These are phyloP conservation scores for Coemansia sp. DNA, from an alignment of 192 early-diverging fungal genomes.

Conservation along the genomic window DNA sequence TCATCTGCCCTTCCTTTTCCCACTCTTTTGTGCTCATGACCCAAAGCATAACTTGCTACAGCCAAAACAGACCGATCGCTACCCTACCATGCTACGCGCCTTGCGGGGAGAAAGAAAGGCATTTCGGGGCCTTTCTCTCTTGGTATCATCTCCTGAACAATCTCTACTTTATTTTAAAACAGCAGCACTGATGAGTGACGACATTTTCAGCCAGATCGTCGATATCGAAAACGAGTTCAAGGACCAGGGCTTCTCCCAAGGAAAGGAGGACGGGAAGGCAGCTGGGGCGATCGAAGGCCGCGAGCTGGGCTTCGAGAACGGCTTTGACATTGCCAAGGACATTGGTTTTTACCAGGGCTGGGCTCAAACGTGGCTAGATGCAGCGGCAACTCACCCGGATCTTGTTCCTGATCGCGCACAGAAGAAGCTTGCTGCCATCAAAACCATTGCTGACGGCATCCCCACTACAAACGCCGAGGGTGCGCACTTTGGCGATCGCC, in stretches of 20 bases:
- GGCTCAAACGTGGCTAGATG: conserved; percentile 41
- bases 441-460: conserved; percentile 17
- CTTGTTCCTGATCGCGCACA: conserved; percentile 27
- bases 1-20: not conserved
- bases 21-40: not conserved
- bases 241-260: conserved; percentile 29
- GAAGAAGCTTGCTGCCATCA: conserved; percentile 38
- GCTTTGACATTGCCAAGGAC: conserved; percentile 43
- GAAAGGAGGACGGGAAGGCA: conserved; percentile 26
- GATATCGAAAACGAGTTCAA: conserved; percentile 42
- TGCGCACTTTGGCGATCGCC: conserved; percentile 34
- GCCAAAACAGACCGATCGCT: too few relatives aligned
- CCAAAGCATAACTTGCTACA: not conserved
- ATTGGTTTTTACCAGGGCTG: conserved; percentile 52
- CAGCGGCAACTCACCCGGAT: conserved; percentile 19
- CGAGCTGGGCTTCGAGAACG: conserved; percentile 47
- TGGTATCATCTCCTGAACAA: too few relatives aligned
- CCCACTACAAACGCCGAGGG: conserved; percentile 32
- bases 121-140: too few relatives aligned
- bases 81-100: too few relatives aligned
- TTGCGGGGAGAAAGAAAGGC: too few relatives aligned
- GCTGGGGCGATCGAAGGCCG: conserved; percentile 40
- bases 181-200: conserved; percentile 3
- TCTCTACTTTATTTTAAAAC: too few relatives aligned
- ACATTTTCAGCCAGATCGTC: conserved; percentile 15